Percentiles rank a stretch among this genome's conserved stretches.
Conservation (phyloP, 805 yeast genomes). For the Tetrapisispora phaffii region DNA sequence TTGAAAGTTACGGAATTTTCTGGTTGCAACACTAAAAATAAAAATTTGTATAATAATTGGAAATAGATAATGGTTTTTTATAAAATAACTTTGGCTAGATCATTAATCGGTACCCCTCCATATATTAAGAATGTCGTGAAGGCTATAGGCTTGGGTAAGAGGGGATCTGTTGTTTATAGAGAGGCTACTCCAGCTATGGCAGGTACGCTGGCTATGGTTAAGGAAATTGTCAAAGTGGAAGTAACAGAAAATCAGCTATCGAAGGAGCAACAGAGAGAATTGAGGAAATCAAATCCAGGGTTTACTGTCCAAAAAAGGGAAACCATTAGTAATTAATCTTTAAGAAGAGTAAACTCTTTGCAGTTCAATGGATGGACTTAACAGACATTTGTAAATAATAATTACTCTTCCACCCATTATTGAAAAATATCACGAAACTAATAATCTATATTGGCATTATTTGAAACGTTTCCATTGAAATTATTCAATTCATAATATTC, state of each 20-base stretch:
- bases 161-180: slow-evolving; percentile 68
- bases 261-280: slow-evolving; percentile 40
- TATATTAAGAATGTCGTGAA: slow-evolving; percentile 52
- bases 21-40: no score
- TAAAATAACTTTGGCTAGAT: slow-evolving; percentile 67
- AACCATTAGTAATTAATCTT: slow-evolving; percentile 3
- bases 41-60: background rate
- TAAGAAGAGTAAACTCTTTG: background rate
- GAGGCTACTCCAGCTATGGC: slow-evolving; percentile 70
- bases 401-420: background rate
- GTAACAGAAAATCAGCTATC: slow-evolving; percentile 47
- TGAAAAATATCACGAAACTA: background rate
- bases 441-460: no score
- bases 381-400: background rate
- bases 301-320: slow-evolving; percentile 38
- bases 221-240: slow-evolving; percentile 79
- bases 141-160: slow-evolving; percentile 63
- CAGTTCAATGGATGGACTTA: background rate
- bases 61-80: slow-evolving; percentile 29
- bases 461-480: no score
- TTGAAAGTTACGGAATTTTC: no score
- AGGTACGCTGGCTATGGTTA: slow-evolving; percentile 71
- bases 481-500: background rate
- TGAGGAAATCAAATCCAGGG: slow-evolving; percentile 59
- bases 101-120: slow-evolving; percentile 78